Evolutionary conservation across 148 eudicot genomes (phyloP).

Genomic region (Nepenthes gracilis): DNA sequence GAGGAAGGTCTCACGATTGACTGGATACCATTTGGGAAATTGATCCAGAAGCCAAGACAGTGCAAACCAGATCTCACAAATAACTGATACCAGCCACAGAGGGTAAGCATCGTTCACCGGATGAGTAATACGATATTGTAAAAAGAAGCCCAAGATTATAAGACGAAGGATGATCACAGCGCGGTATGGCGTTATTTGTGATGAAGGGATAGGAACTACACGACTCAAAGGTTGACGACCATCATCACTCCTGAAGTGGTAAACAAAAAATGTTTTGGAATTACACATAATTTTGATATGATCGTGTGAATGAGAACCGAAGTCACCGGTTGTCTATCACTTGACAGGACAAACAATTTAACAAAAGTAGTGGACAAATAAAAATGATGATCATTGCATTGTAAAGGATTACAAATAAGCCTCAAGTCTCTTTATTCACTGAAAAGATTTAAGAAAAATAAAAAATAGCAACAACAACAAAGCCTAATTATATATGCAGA

Average conservation of each 20-base stretch:
- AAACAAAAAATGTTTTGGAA: conserved; percentile 2
- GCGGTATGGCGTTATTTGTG: conserved; percentile 89
- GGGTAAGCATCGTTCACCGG: conserved; percentile 96
- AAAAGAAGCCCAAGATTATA: conserved; percentile 75
- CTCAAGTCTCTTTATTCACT: too few relatives aligned
- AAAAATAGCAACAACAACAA: too few relatives aligned
- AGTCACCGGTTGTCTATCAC: too few relatives aligned
- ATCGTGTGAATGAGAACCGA: too few relatives aligned
- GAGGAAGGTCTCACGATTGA: conserved; percentile 91
- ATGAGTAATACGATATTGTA: conserved; percentile 90
- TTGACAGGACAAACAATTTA: too few relatives aligned
- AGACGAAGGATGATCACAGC: conserved; percentile 78
- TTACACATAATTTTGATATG: too few relatives aligned
- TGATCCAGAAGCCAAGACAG: conserved; percentile 97
- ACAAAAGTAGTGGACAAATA: too few relatives aligned
- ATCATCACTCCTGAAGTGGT: conserved; percentile 76
- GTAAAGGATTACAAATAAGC: too few relatives aligned
- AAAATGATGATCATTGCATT: too few relatives aligned
- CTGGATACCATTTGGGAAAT: conserved; percentile 95
- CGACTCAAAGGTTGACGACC: conserved; percentile 96
- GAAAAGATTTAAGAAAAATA: too few relatives aligned
- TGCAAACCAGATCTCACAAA: conserved; percentile 98
- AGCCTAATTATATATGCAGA: neutral
- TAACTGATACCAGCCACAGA: conserved; percentile 83
- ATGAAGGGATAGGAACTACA: conserved; percentile 63